phyloP scores from a whole-genome alignment of 2,329 filamentous ascomycete genomes.

The Pestalotiopsis sp. region DNA sequence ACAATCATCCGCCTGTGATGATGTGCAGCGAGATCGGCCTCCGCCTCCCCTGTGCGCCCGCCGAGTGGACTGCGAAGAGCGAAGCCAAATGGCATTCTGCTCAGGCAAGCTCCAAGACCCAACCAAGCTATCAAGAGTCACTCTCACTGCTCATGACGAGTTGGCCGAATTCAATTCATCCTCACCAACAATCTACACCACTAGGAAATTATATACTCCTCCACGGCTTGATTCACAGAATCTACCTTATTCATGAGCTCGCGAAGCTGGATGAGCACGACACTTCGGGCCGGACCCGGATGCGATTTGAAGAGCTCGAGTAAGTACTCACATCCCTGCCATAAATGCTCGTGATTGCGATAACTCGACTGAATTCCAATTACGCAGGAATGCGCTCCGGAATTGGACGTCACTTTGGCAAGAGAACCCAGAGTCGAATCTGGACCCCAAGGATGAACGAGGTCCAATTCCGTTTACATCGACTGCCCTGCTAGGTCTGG shows the following conservation, averaged over 20 bases:
- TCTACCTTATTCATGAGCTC: slow-evolving; percentile 29
- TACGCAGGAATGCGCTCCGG: slow-evolving; percentile 32
- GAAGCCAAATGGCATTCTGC: slow-evolving; percentile 31
- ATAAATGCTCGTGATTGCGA: background rate
- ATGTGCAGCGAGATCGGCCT: slow-evolving; percentile 38
- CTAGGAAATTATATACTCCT: slow-evolving; percentile 39
- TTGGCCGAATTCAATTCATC: slow-evolving; percentile 24
- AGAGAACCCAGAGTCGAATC: slow-evolving; percentile 38
- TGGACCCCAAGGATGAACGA: slow-evolving; percentile 41
- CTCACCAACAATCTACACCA: slow-evolving; percentile 27
- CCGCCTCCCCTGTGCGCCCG: slow-evolving; percentile 35
- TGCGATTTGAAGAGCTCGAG: slow-evolving; percentile 34
- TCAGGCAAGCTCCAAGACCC: slow-evolving; percentile 22
- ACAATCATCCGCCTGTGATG: slow-evolving; percentile 37
- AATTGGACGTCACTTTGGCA: slow-evolving; percentile 42
- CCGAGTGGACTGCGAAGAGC: slow-evolving; percentile 36
- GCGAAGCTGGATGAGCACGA: background rate
- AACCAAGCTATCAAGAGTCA: slow-evolving; percentile 38
- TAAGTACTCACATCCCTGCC: slow-evolving; percentile 32
- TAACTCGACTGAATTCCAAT: background rate
- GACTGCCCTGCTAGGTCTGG: slow-evolving; percentile 45
- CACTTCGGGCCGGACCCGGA: background rate
- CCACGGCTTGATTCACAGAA: slow-evolving; percentile 38
- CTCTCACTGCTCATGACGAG: slow-evolving; percentile 33
- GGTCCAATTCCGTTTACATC: slow-evolving; percentile 45